phyloP scores from a whole-genome alignment of 1,284 basidiomycete genomes.

The Stygiomarasmius scandens region DNA sequence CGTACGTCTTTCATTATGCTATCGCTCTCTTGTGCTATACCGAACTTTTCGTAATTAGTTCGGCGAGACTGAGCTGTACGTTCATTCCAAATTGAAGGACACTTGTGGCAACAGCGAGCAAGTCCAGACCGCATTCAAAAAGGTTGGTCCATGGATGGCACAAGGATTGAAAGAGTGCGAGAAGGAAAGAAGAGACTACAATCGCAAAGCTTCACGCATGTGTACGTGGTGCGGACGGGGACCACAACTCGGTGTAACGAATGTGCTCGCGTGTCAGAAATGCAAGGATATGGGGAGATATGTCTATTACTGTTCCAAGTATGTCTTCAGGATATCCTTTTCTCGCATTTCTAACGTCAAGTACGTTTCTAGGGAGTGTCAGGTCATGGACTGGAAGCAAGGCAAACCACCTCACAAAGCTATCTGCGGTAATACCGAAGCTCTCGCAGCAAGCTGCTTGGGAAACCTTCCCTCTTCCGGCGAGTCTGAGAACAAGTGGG shows the following conservation, averaged over 20 bases:
- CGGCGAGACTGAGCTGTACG: slow-evolving; percentile 1
- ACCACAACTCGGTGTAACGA: not conserved
- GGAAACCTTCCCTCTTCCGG: too few species aligned
- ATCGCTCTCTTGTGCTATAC: not conserved
- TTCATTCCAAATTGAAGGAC: too few species aligned
- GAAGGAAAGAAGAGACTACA: too few species aligned
- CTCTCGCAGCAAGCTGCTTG: too few species aligned
- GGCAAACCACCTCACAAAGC: too few species aligned
- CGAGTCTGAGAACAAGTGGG: too few species aligned
- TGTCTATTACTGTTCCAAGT: slow-evolving; percentile 6
- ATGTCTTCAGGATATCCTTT: not conserved
- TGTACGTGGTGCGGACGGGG: too few species aligned
- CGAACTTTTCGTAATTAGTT: not conserved
- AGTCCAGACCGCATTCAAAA: too few species aligned
- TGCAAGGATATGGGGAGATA: not conserved
- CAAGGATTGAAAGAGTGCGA: too few species aligned
- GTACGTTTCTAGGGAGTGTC: not conserved
- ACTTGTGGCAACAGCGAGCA: not conserved
- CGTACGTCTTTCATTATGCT: not conserved
- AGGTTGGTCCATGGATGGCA: too few species aligned
- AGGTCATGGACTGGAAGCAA: slow-evolving; percentile 7
- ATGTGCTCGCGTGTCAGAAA: too few species aligned
- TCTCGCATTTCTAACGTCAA: not conserved
- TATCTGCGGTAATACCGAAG: too few species aligned
- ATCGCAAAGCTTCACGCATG: not conserved